A percentile compares a stretch with the other conserved stretches of the same genome.
Conservation (phyloP, 2,329 filamentous ascomycete species). For the Lachnellula suecica region DNA sequence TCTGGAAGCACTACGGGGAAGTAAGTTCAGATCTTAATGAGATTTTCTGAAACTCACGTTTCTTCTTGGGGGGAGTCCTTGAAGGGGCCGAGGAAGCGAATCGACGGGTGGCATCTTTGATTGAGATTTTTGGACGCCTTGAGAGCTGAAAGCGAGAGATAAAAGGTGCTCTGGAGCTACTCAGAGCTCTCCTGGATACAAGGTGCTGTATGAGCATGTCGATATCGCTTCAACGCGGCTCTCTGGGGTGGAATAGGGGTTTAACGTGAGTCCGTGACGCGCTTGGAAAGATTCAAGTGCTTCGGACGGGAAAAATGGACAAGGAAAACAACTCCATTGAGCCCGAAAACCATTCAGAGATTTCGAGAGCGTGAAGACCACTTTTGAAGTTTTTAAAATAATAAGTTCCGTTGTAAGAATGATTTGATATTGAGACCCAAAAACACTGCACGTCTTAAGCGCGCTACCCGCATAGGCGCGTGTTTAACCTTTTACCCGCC, state of each 20-base stretch:
- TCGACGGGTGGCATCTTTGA: not conserved
- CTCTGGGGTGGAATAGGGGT: not conserved
- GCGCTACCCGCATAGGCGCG: not conserved
- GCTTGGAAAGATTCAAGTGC: not conserved
- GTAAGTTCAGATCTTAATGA: not conserved
- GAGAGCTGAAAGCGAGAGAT: not conserved
- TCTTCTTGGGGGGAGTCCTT: not conserved
- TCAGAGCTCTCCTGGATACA: not conserved
- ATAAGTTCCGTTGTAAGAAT: not conserved
- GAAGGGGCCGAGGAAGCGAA: not conserved
- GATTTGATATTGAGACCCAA: not conserved
- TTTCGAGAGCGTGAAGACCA: not conserved
- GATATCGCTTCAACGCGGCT: not conserved
- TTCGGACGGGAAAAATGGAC: not conserved
- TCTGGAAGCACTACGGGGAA: constrained; percentile 48
- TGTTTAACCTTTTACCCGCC: not conserved
- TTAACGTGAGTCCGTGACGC: not conserved
- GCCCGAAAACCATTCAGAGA: not conserved
- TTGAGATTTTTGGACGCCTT: not conserved
- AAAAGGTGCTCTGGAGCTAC: not conserved
- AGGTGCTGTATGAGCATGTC: not conserved
- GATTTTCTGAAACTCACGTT: not conserved
- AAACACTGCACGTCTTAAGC: not conserved
- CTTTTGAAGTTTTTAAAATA: not conserved
- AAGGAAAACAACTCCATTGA: not conserved